Percentiles rank a stretch among this genome's conserved stretches.
Conservation (phyloP, 73 alveolate genomes). For the Uronychia setigera region DNA sequence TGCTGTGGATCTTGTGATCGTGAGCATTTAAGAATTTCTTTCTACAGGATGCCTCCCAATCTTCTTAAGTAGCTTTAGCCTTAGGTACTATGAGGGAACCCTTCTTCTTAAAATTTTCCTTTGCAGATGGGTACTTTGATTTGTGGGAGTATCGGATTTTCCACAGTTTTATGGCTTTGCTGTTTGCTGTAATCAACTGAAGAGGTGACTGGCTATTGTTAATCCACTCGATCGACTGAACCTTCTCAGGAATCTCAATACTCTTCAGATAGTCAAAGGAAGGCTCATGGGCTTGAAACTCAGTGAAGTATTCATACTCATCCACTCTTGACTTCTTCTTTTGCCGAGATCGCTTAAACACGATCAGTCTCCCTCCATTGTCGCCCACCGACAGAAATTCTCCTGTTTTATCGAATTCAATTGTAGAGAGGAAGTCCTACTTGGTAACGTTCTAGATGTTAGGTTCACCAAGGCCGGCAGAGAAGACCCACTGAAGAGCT, state of each 20-base stretch:
- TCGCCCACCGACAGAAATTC: slow-evolving; percentile 62
- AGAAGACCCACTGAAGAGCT: neutral
- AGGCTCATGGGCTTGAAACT: slow-evolving; percentile 59
- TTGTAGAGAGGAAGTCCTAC: slow-evolving; percentile 62
- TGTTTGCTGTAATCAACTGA: slow-evolving; percentile 56
- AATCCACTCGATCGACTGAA: slow-evolving; percentile 53
- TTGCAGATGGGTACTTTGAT: slow-evolving; percentile 51
- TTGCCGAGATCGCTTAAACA: slow-evolving; percentile 41
- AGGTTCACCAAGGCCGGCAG: slow-evolving; percentile 9
- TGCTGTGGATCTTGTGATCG: neutral
- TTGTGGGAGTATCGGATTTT: slow-evolving; percentile 27
- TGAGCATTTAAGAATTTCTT: neutral
- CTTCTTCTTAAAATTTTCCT: neutral
- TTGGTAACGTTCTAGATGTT: neutral
- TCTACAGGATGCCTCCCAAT: neutral
- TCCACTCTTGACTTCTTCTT: slow-evolving; percentile 19
- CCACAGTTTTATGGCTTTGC: slow-evolving; percentile 69
- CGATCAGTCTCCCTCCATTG: slow-evolving; percentile 65
- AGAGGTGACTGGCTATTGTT: slow-evolving; percentile 40
- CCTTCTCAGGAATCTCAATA: slow-evolving; percentile 65
- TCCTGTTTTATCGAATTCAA: slow-evolving; percentile 64
- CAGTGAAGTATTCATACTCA: slow-evolving; percentile 42
- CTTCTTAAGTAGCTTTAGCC: neutral
- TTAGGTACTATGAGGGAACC: neutral
- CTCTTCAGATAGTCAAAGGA: slow-evolving; percentile 58